Evolutionary conservation across 164 flowering plant species (phyloP).

Genomic region (Cinnamomum micranthum): DNA sequence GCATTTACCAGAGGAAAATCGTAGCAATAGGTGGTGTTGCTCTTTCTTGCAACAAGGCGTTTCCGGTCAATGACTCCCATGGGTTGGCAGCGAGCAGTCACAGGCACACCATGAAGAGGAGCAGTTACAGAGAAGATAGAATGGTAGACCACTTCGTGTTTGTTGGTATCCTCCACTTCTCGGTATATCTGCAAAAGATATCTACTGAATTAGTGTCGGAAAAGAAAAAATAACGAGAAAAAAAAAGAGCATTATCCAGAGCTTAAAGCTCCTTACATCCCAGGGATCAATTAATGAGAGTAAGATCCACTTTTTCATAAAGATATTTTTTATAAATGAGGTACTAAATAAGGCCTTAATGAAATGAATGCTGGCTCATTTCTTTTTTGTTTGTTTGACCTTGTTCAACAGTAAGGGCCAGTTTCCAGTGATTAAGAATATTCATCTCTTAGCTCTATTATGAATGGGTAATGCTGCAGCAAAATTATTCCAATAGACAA

Average conservation of each 20-base stretch:
- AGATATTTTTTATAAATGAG: neutral
- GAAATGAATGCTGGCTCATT: neutral
- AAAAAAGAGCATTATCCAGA: neutral
- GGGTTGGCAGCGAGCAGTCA: slow-evolving; percentile 69
- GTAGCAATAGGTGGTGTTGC: slow-evolving; percentile 95
- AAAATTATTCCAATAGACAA: neutral
- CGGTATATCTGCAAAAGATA: slow-evolving; percentile 62
- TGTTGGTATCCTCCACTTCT: slow-evolving; percentile 65
- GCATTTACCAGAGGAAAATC: slow-evolving; percentile 85
- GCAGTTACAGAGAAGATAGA: slow-evolving; percentile 41
- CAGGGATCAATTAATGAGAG: neutral
- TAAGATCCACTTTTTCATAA: neutral
- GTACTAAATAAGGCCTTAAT: neutral
- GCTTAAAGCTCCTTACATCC: neutral
- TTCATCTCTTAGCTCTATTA: no score
- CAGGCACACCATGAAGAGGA: slow-evolving; percentile 71
- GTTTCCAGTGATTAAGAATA: no score
- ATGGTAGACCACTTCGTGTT: slow-evolving; percentile 58
- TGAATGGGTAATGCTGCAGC: no score
- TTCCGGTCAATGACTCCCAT: slow-evolving; percentile 71
- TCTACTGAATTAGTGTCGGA: neutral
- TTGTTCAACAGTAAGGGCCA: no score
- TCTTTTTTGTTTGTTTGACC: no score
- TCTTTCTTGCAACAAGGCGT: slow-evolving; percentile 85
- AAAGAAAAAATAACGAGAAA: neutral